Conservation (phyloP, 805 yeast genomes). For the Candida hungchunana region DNA sequence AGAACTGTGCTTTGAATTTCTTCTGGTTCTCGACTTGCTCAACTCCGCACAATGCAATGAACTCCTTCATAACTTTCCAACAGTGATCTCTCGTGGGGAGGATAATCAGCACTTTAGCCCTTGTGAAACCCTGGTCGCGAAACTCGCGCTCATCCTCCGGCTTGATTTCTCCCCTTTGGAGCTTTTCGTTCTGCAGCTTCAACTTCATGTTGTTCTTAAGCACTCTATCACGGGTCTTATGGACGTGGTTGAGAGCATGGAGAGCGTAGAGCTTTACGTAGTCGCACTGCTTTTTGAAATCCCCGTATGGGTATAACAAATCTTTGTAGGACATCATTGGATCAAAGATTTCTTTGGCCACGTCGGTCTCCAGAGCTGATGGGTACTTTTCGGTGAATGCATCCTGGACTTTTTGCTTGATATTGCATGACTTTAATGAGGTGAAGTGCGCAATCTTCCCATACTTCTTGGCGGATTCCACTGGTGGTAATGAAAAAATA, state of each 20-base stretch:
- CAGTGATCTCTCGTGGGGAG: conserved; percentile 83
- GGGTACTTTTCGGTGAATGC: conserved; percentile 24
- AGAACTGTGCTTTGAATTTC: conserved; percentile 70
- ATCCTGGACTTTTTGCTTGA: conserved; percentile 40
- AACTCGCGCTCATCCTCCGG: conserved; percentile 52
- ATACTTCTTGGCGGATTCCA: conserved; percentile 15
- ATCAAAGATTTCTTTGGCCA: conserved; percentile 53
- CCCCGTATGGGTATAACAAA: conserved; percentile 53
- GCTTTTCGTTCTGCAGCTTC: conserved; percentile 36
- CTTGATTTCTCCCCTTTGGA: conserved; percentile 31
- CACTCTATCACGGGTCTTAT: conserved; percentile 82
- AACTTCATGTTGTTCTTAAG: conserved; percentile 68
- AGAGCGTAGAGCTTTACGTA: conserved; percentile 61
- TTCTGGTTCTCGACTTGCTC: conserved; percentile 78
- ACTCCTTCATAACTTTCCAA: conserved; percentile 56
- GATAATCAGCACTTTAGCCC: conserved; percentile 82
- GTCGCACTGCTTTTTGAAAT: conserved; percentile 42
- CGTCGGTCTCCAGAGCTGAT: conserved; percentile 29
- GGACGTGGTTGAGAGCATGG: conserved; percentile 79
- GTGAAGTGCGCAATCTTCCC: conserved; percentile 20
- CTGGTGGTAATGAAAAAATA: conserved; percentile 26
- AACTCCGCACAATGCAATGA: conserved; percentile 60
- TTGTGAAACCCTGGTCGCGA: conserved; percentile 92
- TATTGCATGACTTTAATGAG: conserved; percentile 33
- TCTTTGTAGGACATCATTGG: conserved; percentile 75